Evolutionary conservation across 805 yeast species (phyloP).

Genomic region (Candida quercuum): DNA sequence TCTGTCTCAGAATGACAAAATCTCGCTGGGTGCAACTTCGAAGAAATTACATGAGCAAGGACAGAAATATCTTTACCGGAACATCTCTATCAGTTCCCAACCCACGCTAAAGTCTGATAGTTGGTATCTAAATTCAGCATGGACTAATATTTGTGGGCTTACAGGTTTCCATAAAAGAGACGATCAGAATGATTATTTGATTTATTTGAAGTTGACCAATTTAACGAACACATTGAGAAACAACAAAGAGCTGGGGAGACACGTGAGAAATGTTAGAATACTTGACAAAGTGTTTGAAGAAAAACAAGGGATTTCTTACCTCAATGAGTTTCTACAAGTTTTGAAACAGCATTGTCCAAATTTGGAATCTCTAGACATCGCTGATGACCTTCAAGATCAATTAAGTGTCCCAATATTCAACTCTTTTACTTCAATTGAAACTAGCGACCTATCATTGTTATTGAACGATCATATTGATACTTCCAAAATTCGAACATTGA

Average conservation of each 20-base stretch:
- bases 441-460: constrained; percentile 5
- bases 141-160: constrained; percentile 35
- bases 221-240: constrained; percentile 30
- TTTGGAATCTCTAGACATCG: constrained; percentile 8
- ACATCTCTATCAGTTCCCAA: constrained; percentile 30
- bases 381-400: constrained; percentile 2
- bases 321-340: constrained; percentile 19
- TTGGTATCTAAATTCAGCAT: constrained; percentile 30
- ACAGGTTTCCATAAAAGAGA: constrained; percentile 27
- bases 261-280: constrained; percentile 31
- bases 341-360: constrained; percentile 19
- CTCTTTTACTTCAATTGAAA: constrained; percentile 8
- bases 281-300: constrained; percentile 26
- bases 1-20: constrained; percentile 9
- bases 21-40: constrained; percentile 1
- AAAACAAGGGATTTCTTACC: constrained; percentile 14
- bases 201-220: constrained; percentile 34
- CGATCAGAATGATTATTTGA: constrained; percentile 32
- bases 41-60: constrained; percentile 24
- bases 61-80: constrained; percentile 30
- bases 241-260: constrained; percentile 27
- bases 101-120: constrained; percentile 24
- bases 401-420: not conserved
- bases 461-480: too few relatives aligned
- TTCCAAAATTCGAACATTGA: not conserved